phyloP scores from a whole-genome alignment of 2,329 filamentous ascomycete genomes.

The Diaporthe vaccinii region DNA sequence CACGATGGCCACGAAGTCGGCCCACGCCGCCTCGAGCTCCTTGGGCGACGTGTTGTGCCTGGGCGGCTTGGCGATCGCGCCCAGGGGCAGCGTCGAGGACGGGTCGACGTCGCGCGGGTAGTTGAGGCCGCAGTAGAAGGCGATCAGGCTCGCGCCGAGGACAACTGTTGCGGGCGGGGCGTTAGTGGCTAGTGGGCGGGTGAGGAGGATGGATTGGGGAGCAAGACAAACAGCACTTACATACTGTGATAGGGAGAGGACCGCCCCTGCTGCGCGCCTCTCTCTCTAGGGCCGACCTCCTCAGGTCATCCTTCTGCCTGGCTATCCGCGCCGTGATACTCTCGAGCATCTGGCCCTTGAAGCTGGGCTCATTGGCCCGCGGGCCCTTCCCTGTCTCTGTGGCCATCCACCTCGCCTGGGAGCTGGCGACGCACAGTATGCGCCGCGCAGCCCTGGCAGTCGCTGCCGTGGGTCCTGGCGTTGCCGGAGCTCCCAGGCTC shows the following conservation, averaged over 20 bases:
- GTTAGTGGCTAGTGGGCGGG: slow-evolving; percentile 26
- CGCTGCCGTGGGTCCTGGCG: neutral
- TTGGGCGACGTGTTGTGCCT: slow-evolving; percentile 70
- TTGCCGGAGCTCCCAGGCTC: slow-evolving; percentile 22
- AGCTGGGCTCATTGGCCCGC: slow-evolving; percentile 48
- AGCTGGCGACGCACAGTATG: slow-evolving; percentile 16
- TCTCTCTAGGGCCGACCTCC: slow-evolving; percentile 57
- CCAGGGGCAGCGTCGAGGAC: slow-evolving; percentile 71
- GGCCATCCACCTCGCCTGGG: slow-evolving; percentile 36
- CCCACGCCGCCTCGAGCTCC: slow-evolving; percentile 78
- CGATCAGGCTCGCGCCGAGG: slow-evolving; percentile 62
- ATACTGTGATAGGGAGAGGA: slow-evolving; percentile 62
- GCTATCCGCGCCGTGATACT: slow-evolving; percentile 64
- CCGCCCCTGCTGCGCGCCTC: slow-evolving; percentile 54
- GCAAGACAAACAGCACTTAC: slow-evolving; percentile 49
- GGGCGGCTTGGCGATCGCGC: slow-evolving; percentile 60
- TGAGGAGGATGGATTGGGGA: neutral
- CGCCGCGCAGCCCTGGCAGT: slow-evolving; percentile 16
- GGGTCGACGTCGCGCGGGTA: slow-evolving; percentile 64
- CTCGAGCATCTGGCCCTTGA: slow-evolving; percentile 68
- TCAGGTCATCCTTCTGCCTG: slow-evolving; percentile 62
- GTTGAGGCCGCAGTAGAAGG: slow-evolving; percentile 72
- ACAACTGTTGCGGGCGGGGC: slow-evolving; percentile 57
- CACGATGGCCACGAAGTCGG: slow-evolving; percentile 75
- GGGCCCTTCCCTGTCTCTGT: slow-evolving; percentile 29